A percentile compares a stretch with the other conserved stretches of the same genome.
Evolutionary conservation across 495 filamentous ascomycete species (phyloP).

Genomic region (Hypoxylon lienhwacheense): DNA sequence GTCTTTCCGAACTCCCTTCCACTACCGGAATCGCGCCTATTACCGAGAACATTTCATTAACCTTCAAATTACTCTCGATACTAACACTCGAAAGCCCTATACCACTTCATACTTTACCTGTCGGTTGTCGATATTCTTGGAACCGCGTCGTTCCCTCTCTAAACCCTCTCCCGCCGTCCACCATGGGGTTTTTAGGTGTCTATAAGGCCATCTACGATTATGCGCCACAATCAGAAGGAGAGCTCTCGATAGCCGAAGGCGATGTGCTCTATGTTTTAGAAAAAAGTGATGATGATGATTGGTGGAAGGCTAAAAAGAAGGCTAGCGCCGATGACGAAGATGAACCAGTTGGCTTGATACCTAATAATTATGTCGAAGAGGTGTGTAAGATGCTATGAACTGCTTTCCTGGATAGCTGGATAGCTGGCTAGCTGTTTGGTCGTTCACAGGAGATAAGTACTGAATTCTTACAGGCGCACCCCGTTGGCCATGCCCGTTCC

Average conservation of each 20-base stretch:
- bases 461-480: slow-evolving; percentile 61
- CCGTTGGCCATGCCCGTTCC: slow-evolving; percentile 73
- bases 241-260: slow-evolving; percentile 84
- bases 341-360: slow-evolving; percentile 89
- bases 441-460: slow-evolving; percentile 8
- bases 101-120: not conserved
- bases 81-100: not conserved
- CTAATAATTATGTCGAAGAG: slow-evolving; percentile 95
- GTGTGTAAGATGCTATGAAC: slow-evolving; percentile 58
- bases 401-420: no score
- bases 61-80: no score
- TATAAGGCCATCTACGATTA: slow-evolving; percentile 96
- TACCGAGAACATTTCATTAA: no score
- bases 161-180: slow-evolving; percentile 21
- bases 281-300: slow-evolving; percentile 86
- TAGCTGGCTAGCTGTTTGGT: not conserved
- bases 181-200: slow-evolving; percentile 79
- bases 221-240: slow-evolving; percentile 80
- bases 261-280: slow-evolving; percentile 92
- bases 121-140: not conserved
- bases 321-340: slow-evolving; percentile 87
- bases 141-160: not conserved
- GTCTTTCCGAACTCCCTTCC: slow-evolving; percentile 2
- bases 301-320: slow-evolving; percentile 99
- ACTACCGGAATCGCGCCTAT: slow-evolving; percentile 11